Evolutionary conservation across 1,284 basidiomycete species (phyloP).

Genomic region (Sporisorium exsertum): DNA sequence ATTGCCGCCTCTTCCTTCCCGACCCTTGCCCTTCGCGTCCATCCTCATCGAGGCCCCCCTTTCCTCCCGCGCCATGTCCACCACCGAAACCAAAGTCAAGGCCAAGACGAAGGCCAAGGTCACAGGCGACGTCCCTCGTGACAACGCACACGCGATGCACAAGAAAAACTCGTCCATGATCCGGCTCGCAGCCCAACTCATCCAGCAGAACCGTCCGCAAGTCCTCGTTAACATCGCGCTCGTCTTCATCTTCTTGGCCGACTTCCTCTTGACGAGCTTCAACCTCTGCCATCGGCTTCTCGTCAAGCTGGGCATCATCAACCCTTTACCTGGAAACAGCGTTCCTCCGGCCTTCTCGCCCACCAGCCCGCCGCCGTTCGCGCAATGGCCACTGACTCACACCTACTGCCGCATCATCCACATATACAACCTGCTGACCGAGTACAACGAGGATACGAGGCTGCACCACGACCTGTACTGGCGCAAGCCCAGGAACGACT

Average conservation of each 20-base stretch:
- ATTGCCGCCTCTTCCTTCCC: background rate
- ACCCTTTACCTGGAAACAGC: constrained; percentile 20
- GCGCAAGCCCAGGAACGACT: constrained; percentile 39
- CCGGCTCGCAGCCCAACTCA: constrained; percentile 31
- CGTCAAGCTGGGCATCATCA: constrained; percentile 30
- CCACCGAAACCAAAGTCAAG: constrained; percentile 8
- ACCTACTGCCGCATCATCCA: constrained; percentile 44
- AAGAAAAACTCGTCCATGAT: constrained; percentile 32
- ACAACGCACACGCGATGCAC: constrained; percentile 28
- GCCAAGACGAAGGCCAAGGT: constrained; percentile 15
- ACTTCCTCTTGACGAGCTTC: constrained; percentile 30
- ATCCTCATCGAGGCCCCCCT: background rate
- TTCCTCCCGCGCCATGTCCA: constrained; percentile 2
- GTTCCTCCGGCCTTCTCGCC: constrained; percentile 44
- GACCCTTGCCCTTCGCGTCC: background rate
- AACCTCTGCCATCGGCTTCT: constrained; percentile 34
- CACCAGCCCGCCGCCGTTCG: constrained; percentile 37
- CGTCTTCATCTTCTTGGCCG: constrained; percentile 31
- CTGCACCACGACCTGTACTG: constrained; percentile 36
- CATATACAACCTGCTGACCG: constrained; percentile 29
- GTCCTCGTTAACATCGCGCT: constrained; percentile 30
- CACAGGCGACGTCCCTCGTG: constrained; percentile 9
- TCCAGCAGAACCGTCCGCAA: constrained; percentile 38
- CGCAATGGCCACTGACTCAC: constrained; percentile 38
- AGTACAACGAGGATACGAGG: constrained; percentile 25